Evolutionary conservation across 2,329 filamentous ascomycete species (phyloP).

Genomic region (Berkeleyomyces rouxiae): DNA sequence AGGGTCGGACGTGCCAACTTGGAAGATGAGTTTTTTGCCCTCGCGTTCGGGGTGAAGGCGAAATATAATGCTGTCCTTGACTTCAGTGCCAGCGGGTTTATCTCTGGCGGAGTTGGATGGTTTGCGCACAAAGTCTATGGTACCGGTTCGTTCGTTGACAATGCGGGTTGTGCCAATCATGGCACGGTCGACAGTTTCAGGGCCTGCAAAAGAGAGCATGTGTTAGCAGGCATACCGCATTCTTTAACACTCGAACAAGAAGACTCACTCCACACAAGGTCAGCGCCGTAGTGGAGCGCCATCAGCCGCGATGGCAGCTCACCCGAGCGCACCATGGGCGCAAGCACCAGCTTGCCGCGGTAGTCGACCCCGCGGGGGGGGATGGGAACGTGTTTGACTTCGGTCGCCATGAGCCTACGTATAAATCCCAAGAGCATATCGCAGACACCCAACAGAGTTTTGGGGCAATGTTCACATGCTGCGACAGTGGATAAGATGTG

Average conservation of each 20-base stretch:
- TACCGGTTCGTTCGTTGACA: conserved; percentile 58
- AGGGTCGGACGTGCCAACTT: conserved; percentile 77
- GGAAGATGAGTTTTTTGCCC: conserved; percentile 63
- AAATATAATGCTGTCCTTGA: conserved; percentile 58
- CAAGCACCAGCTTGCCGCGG: conserved; percentile 80
- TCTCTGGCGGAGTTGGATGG: conserved; percentile 54
- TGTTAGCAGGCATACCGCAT: neutral
- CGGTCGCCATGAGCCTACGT: conserved; percentile 39
- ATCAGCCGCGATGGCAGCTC: conserved; percentile 80
- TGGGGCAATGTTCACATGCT: conserved; percentile 6
- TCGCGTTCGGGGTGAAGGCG: conserved; percentile 67
- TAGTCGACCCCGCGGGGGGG: conserved; percentile 84
- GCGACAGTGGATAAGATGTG: neutral
- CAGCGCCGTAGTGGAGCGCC: conserved; percentile 85
- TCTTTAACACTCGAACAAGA: neutral
- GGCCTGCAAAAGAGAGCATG: conserved; percentile 36
- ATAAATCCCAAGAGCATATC: conserved; percentile 12
- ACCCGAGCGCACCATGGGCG: conserved; percentile 96
- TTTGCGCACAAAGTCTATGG: conserved; percentile 68
- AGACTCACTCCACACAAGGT: conserved; percentile 76
- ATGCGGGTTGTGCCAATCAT: conserved; percentile 74
- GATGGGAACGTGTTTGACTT: conserved; percentile 58
- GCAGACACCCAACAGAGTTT: conserved; percentile 3
- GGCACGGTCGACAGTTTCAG: conserved; percentile 83
- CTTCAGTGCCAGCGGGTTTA: conserved; percentile 27